Base-by-base conservation (phyloP, 257 asterid genomes). In the Fraxinus pennsylvanica region DNA sequence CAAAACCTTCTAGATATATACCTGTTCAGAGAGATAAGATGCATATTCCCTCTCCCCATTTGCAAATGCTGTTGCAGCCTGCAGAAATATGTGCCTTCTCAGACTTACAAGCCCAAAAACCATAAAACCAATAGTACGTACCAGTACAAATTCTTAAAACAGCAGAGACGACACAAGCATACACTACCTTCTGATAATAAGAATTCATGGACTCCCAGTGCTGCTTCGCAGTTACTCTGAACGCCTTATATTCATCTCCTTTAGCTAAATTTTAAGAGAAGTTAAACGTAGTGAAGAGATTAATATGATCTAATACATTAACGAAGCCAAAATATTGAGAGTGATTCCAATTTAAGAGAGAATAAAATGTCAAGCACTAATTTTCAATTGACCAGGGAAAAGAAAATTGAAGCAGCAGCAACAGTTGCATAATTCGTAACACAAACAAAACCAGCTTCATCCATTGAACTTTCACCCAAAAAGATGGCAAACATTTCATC, bases 1-100 rank as follows among this genome's bases (percentile, higher is more conserved):
- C 50, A 71, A 4, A 70, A 73, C 43, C 68, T 32, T 43, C 81
- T 35, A 67, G 74, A 57, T 27, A 50, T 80, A 81, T 85, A 95
- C 99, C 98, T 92, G 85, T 77, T 90, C 97, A 81, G 97, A 92
- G 75, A 93, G 90, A 82, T 86, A 82, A 80, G 97, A 87, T 67
- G 98, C 99, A 86, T 92, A 87, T 70, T 75, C 87, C 87, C 80
- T 87, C 71, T 89, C 86, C 69, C 99, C 99, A 76, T 84, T 90
- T 73, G 94, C 35, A 82, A 84, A 96, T 73, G 99, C 97, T 79
- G 94, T 86, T n/a, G 93, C 88, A 83, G 99, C 98, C 98, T 95
- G 88, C 82, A 85, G 79, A 65, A 74, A 63, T 77, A 75, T 72
- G 78, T 76, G 78, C 74, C 72, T 73, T 79, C 72, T 81, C 82